These are phyloP conservation scores for Astraeus odoratus DNA, from an alignment of 768 basidiomycete species.

Conservation along the genomic window DNA sequence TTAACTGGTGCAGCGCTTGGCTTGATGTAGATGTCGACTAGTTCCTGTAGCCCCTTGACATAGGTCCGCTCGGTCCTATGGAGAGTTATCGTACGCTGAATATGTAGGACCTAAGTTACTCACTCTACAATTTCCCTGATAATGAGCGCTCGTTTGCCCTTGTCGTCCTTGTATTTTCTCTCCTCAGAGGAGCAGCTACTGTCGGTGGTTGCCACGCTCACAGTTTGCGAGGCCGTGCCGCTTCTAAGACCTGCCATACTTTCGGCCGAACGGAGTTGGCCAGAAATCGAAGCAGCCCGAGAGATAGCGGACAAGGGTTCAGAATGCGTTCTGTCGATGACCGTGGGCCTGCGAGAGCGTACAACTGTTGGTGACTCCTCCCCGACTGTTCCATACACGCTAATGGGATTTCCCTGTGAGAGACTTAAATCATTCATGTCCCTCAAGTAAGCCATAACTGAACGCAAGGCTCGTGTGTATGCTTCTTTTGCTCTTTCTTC, in stretches of 20 bases:
- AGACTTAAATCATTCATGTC: constrained; percentile 91
- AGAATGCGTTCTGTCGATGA: constrained; percentile 38
- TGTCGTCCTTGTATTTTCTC: constrained; percentile 89
- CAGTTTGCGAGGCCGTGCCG: constrained; percentile 54
- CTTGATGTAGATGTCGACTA: constrained; percentile 92
- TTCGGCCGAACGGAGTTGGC: constrained; percentile 60
- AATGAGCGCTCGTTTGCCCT: constrained; percentile 73
- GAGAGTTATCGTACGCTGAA: constrained; percentile 7
- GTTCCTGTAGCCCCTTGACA: constrained; percentile 87
- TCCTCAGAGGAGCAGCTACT: constrained; percentile 71
- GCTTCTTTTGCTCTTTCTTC: constrained; percentile 68
- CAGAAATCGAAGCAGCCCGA: constrained; percentile 41
- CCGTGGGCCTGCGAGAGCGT: constrained; percentile 63
- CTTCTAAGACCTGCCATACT: constrained; percentile 55
- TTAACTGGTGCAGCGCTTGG: constrained; percentile 70
- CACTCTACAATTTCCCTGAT: constrained; percentile 89
- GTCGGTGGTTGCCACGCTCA: constrained; percentile 68
- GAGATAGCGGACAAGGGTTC: constrained; percentile 39
- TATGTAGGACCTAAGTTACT: constrained; percentile 24
- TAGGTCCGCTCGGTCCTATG: constrained; percentile 92
- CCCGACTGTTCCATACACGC: constrained; percentile 48
- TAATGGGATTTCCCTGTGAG: constrained; percentile 49
- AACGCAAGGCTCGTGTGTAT: constrained; percentile 75
- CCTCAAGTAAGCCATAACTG: constrained; percentile 91
- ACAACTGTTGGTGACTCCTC: constrained; percentile 33